Evolutionary conservation across 805 yeast genomes (phyloP).

Genomic region (Candida ipomoeae): DNA sequence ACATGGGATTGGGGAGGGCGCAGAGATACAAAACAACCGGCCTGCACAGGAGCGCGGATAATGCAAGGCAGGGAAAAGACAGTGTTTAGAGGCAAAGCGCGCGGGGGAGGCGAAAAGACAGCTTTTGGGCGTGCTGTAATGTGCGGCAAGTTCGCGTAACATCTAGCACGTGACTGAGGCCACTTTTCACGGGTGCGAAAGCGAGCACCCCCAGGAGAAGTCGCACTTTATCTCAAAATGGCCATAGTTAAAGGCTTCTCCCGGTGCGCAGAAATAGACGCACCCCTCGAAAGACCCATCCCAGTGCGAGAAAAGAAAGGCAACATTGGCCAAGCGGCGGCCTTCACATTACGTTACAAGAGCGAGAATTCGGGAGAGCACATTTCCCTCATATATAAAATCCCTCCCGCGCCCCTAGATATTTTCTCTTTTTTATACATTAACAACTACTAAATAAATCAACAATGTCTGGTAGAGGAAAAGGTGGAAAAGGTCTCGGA

Average conservation of each 20-base stretch:
- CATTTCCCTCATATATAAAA: slow-evolving; percentile 12
- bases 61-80: neutral
- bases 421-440: neutral
- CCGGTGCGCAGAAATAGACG: slow-evolving; percentile 9
- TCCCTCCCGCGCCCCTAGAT: slow-evolving; percentile 12
- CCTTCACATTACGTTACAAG: neutral
- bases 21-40: neutral
- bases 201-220: slow-evolving; percentile 1
- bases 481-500: slow-evolving; percentile 99
- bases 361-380: neutral
- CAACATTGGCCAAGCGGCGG: slow-evolving; percentile 6
- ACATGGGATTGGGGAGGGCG: slow-evolving; percentile 6
- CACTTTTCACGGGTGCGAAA: slow-evolving; percentile 9
- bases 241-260: slow-evolving; percentile 15
- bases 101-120: slow-evolving; percentile 5
- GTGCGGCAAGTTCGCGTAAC: slow-evolving; percentile 8
- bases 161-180: slow-evolving; percentile 10
- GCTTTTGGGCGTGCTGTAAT: slow-evolving; percentile 8
- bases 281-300: slow-evolving; percentile 1
- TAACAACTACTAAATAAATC: slow-evolving; percentile 17
- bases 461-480: slow-evolving; percentile 97
- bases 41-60: neutral
- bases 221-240: slow-evolving; percentile 7
- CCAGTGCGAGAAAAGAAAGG: slow-evolving; percentile 11
- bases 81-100: neutral